phyloP scores from a whole-genome alignment of 2,329 filamentous ascomycete species.

The Apiospora kogelbergensis region DNA sequence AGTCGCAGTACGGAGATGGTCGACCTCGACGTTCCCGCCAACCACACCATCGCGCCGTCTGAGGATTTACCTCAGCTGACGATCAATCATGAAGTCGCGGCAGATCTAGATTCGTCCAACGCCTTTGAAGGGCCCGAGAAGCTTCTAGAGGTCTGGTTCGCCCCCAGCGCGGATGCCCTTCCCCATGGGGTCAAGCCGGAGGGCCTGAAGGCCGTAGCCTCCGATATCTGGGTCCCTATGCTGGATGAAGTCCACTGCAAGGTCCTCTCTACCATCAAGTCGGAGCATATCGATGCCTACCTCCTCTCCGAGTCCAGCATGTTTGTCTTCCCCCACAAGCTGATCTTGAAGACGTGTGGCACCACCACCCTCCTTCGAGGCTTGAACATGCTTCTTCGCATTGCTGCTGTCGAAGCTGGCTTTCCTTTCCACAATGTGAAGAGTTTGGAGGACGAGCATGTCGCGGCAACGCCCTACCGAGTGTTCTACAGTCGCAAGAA shows the following conservation, averaged over 20 bases:
- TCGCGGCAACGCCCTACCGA: conserved; percentile 85
- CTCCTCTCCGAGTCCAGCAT: conserved; percentile 98
- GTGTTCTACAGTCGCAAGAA: conserved; percentile 99
- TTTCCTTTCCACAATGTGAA: conserved; percentile 78
- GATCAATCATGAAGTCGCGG: conserved; percentile 93
- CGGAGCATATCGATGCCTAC: conserved; percentile 93
- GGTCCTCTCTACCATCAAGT: conserved; percentile 90
- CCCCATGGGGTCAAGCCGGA: conserved; percentile 68
- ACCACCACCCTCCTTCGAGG: conserved; percentile 92
- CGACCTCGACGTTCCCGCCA: conserved; percentile 74
- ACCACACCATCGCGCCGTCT: conserved; percentile 81
- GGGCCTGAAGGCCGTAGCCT: conserved; percentile 82
- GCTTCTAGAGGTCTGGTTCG: conserved; percentile 97
- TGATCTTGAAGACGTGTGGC: conserved; percentile 97
- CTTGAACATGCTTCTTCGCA: conserved; percentile 86
- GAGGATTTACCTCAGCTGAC: conserved; percentile 85
- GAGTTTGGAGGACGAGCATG: conserved; percentile 64
- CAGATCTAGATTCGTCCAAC: conserved; percentile 91
- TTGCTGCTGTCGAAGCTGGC: conserved; percentile 84
- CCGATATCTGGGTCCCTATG: conserved; percentile 93
- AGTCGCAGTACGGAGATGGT: conserved; percentile 67
- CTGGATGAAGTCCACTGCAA: conserved; percentile 98
- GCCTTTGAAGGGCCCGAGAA: conserved; percentile 99
- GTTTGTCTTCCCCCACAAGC: conserved; percentile 99
- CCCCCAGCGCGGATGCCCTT: conserved; percentile 71